phyloP scores from a whole-genome alignment of 345 rosid species.

The Capsella bursapastoris region DNA sequence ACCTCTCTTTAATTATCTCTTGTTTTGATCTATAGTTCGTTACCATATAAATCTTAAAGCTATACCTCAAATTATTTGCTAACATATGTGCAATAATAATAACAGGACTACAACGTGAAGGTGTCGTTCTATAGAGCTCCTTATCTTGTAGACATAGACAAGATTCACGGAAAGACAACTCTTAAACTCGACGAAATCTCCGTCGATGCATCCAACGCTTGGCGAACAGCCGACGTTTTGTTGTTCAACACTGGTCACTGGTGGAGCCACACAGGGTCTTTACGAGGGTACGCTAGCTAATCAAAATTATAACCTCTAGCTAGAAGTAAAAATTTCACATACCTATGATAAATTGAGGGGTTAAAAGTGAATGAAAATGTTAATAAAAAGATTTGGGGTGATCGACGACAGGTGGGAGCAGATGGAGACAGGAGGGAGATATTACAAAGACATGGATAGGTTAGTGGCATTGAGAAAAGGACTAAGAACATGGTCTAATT shows the following conservation, averaged over 20 bases:
- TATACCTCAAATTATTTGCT: not conserved
- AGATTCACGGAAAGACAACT: slow-evolving; percentile 64
- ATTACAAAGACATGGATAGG: slow-evolving; percentile 88
- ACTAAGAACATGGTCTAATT: slow-evolving; percentile 80
- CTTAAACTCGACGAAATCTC: slow-evolving; percentile 73
- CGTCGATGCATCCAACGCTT: slow-evolving; percentile 56
- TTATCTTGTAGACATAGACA: slow-evolving; percentile 83
- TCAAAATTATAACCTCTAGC: not conserved
- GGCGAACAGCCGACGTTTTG: slow-evolving; percentile 71
- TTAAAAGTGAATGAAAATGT: slow-evolving; percentile 3
- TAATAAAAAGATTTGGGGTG: slow-evolving; percentile 12
- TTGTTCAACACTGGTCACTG: slow-evolving; percentile 95
- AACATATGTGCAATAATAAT: slow-evolving; percentile 6
- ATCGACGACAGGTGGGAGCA: slow-evolving; percentile 80
- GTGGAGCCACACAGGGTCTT: slow-evolving; percentile 86
- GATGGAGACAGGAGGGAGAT: slow-evolving; percentile 73
- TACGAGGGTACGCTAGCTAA: slow-evolving; percentile 63
- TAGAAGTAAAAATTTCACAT: not conserved
- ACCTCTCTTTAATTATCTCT: not conserved
- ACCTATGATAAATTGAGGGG: not conserved
- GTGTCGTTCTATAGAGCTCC: slow-evolving; percentile 79
- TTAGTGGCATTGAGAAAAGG: slow-evolving; percentile 77
- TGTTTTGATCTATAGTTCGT: not conserved
- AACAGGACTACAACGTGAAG: slow-evolving; percentile 76
- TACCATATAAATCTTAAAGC: not conserved